These are phyloP conservation scores for Hemileccinum hortonii DNA, from an alignment of 1,284 basidiomycete species.

Conservation along the genomic window DNA sequence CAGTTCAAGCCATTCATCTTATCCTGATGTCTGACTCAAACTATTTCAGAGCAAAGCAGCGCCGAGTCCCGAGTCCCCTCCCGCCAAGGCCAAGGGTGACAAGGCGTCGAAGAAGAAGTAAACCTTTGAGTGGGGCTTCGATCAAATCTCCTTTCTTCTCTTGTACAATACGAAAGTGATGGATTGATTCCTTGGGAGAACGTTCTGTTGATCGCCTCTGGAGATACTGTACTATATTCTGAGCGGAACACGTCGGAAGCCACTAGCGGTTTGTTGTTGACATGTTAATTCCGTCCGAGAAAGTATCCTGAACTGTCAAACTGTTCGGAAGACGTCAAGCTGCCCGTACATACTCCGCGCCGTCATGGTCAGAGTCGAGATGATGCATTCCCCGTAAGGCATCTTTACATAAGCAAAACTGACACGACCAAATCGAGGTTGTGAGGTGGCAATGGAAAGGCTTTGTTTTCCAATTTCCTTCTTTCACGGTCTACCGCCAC, in stretches of 20 bases:
- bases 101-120: constrained; percentile 35
- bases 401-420: constrained; percentile 11
- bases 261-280: constrained; percentile 9
- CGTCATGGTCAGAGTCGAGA: too few relatives aligned
- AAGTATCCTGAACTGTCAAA: background rate
- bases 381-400: background rate
- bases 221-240: constrained; percentile 4
- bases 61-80: constrained; percentile 27
- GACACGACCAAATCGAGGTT: background rate
- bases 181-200: background rate
- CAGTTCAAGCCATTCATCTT: background rate
- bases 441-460: background rate
- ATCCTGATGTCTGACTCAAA: background rate
- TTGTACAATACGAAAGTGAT: constrained; percentile 12
- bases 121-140: background rate
- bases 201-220: background rate
- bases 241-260: background rate
- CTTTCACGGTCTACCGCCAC: constrained; percentile 1
- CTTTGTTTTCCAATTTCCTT: background rate
- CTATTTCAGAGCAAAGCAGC: constrained; percentile 23
- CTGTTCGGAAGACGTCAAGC: background rate
- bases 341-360: too few relatives aligned
- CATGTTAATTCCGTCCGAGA: background rate
- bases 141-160: background rate
- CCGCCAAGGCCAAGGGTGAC: constrained; percentile 23